Conservation (phyloP, 2,329 filamentous ascomycete species). For the Diplodia sapinea region DNA sequence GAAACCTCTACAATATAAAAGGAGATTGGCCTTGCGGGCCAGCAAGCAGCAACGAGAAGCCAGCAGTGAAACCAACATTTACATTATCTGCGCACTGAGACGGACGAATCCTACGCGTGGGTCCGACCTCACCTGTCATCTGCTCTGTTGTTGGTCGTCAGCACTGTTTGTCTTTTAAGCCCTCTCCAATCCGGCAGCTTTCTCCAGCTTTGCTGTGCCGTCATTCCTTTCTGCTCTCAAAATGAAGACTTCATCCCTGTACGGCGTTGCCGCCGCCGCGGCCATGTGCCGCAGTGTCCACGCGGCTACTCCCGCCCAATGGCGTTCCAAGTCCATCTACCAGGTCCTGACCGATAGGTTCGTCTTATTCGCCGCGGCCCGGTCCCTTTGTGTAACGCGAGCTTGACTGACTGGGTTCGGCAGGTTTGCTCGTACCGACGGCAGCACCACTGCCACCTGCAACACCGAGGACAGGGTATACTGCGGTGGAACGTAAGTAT, state of each 20-base stretch:
- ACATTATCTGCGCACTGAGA: not conserved
- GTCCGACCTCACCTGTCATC: not conserved
- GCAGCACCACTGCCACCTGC: slow-evolving; percentile 48
- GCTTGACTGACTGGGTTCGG: not conserved
- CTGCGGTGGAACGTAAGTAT: slow-evolving; percentile 21
- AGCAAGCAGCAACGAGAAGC: not conserved
- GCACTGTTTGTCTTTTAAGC: not conserved
- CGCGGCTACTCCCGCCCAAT: slow-evolving; percentile 45
- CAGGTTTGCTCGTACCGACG: slow-evolving; percentile 49
- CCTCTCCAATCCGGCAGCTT: not conserved
- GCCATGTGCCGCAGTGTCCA: slow-evolving; percentile 15
- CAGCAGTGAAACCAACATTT: not conserved
- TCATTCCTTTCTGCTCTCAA: not conserved
- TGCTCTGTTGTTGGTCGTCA: not conserved
- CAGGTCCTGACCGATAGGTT: slow-evolving; percentile 52
- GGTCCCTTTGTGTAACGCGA: not conserved
- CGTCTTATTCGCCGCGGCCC: not conserved
- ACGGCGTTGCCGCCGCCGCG: slow-evolving; percentile 14
- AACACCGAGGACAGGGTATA: slow-evolving; percentile 38
- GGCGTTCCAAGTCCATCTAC: slow-evolving; percentile 50
- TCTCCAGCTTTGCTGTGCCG: not conserved
- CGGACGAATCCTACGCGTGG: not conserved
- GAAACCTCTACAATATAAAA: slow-evolving; percentile 15
- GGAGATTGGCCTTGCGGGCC: not conserved
- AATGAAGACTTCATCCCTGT: slow-evolving; percentile 25